phyloP scores from a whole-genome alignment of 441 rosid species.

The Hura crepitans region DNA sequence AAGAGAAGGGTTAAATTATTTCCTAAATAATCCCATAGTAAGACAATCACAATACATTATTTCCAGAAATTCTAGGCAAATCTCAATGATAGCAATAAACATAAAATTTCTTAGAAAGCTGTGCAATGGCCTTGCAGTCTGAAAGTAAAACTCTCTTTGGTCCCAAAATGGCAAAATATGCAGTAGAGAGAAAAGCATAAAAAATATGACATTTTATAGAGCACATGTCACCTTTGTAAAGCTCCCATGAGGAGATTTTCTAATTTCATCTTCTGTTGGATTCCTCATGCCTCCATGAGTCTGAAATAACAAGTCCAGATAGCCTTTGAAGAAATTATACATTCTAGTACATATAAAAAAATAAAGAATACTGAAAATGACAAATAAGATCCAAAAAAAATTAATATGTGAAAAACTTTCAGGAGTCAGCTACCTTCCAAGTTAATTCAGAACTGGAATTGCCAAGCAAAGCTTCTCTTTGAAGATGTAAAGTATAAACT shows the following conservation, averaged over 20 bases:
- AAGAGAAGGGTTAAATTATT: not conserved
- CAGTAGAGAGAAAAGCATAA: not conserved
- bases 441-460: slow-evolving; percentile 36
- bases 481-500: slow-evolving; percentile 48
- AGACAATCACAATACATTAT: not conserved
- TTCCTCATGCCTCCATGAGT: slow-evolving; percentile 57
- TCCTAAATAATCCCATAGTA: not conserved
- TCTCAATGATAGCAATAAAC: not conserved
- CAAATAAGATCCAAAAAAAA: not conserved
- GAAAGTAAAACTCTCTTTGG: not conserved
- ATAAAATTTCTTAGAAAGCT: not conserved
- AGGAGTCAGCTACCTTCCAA: slow-evolving; percentile 52
- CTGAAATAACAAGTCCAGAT: slow-evolving; percentile 27
- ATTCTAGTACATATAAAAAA: not conserved
- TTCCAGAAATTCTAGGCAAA: not conserved
- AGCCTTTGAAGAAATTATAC: slow-evolving; percentile 6
- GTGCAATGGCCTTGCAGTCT: not conserved
- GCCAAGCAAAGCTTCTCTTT: slow-evolving; percentile 49
- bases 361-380: not conserved
- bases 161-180: not conserved
- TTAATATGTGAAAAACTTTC: not conserved
- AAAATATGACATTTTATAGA: not conserved
- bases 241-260: slow-evolving; percentile 52
- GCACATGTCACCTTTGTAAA: slow-evolving; percentile 53
- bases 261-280: slow-evolving; percentile 45